Conservation (phyloP, 768 basidiomycete genomes). For the Russula dissimulans region DNA sequence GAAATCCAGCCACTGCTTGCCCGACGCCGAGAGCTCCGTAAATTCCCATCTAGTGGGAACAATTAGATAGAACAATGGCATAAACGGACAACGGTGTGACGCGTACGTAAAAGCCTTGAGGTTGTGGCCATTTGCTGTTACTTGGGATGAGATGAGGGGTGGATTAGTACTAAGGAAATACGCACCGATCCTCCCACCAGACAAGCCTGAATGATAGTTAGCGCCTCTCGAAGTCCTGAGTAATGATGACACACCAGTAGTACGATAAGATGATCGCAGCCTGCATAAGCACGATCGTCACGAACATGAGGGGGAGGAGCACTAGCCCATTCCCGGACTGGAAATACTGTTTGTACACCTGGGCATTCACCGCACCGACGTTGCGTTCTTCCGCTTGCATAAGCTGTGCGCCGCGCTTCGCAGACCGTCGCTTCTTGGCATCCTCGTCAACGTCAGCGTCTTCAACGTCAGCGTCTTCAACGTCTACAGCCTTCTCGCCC, state of each 20-base stretch:
- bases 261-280: constrained; percentile 60
- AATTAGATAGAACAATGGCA: background rate
- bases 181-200: constrained; percentile 71
- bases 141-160: constrained; percentile 12
- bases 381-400: constrained; percentile 85
- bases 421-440: constrained; percentile 29
- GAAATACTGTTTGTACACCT: constrained; percentile 54
- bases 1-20: constrained; percentile 59
- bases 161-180: background rate
- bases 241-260: constrained; percentile 48
- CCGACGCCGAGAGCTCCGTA: constrained; percentile 66
- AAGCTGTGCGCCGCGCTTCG: constrained; percentile 39
- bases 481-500: constrained; percentile 35
- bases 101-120: constrained; percentile 61
- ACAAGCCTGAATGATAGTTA: constrained; percentile 53
- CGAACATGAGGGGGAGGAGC: constrained; percentile 55
- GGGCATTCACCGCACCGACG: constrained; percentile 53
- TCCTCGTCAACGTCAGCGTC: constrained; percentile 29
- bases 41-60: constrained; percentile 56
- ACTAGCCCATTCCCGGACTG: constrained; percentile 57
- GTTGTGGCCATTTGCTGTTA: constrained; percentile 42
- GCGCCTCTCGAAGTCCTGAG: constrained; percentile 3
- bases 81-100: constrained; percentile 19
- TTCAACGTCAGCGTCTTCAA: constrained; percentile 30
- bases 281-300: constrained; percentile 59